phyloP scores from a whole-genome alignment of 768 basidiomycete species.

The Chiua virens region DNA sequence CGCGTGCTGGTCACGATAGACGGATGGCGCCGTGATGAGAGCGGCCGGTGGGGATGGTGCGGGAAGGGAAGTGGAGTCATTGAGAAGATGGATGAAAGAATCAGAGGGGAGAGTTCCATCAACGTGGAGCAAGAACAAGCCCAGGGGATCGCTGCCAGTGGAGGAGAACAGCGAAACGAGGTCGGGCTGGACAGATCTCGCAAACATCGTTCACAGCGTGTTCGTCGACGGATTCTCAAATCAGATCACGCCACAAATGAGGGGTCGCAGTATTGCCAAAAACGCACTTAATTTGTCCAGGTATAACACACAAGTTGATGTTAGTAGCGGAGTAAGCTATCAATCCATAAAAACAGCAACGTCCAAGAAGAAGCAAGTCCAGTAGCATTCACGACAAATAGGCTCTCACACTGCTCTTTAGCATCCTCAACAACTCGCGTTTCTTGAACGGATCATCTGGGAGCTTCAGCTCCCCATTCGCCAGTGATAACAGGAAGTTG shows the following conservation, averaged over 20 bases:
- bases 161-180: constrained; percentile 77
- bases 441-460: constrained; percentile 54
- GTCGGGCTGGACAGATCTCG: constrained; percentile 56
- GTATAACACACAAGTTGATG: not conserved
- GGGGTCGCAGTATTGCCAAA: too few species aligned
- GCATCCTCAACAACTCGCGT: constrained; percentile 50
- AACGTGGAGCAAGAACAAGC: constrained; percentile 47
- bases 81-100: constrained; percentile 63
- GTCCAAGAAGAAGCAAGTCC: not conserved
- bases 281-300: too few species aligned
- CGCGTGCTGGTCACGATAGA: constrained; percentile 28
- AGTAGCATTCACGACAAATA: constrained; percentile 20
- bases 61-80: constrained; percentile 55
- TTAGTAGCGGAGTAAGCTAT: constrained; percentile 1
- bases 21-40: constrained; percentile 43
- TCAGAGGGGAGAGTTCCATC: constrained; percentile 57
- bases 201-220: constrained; percentile 42
- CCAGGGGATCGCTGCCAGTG: constrained; percentile 60
- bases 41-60: constrained; percentile 44
- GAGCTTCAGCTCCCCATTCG: constrained; percentile 49
- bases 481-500: constrained; percentile 69
- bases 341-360: not conserved
- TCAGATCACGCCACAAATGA: constrained; percentile 19
- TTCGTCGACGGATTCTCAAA: constrained; percentile 15
- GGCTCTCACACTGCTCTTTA: constrained; percentile 47